phyloP scores from a whole-genome alignment of 1,284 basidiomycete species.

The Irpex sp. region DNA sequence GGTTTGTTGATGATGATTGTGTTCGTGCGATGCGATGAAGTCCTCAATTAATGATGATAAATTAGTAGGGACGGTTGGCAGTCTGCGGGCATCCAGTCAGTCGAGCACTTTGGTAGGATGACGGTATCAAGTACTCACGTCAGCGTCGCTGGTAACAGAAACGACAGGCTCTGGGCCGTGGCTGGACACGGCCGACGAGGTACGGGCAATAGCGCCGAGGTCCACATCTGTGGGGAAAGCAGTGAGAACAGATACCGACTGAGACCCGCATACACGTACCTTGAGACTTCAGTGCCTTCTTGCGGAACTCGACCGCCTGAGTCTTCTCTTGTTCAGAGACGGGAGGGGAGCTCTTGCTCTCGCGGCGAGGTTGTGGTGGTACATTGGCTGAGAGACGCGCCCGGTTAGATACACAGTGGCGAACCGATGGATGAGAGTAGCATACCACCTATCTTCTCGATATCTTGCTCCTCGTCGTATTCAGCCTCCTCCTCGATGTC shows the following conservation, averaged over 20 bases:
- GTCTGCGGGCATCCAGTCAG: not conserved
- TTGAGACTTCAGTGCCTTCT: slow-evolving; percentile 58
- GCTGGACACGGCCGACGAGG: slow-evolving; percentile 68
- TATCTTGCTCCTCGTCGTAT: slow-evolving; percentile 41
- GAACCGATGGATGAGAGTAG: not conserved
- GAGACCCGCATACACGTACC: slow-evolving; percentile 31
- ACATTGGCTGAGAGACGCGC: slow-evolving; percentile 3
- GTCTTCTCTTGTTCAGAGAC: slow-evolving; percentile 64
- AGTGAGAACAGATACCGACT: slow-evolving; percentile 5
- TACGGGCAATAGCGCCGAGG: slow-evolving; percentile 76
- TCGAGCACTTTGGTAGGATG: not conserved
- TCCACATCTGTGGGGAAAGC: slow-evolving; percentile 46
- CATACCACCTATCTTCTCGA: slow-evolving; percentile 30
- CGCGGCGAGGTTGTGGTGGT: slow-evolving; percentile 7
- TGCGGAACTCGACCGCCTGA: slow-evolving; percentile 61
- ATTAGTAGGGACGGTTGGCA: not conserved
- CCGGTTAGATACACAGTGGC: slow-evolving; percentile 1
- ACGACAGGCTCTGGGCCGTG: slow-evolving; percentile 46
- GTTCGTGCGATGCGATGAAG: not conserved
- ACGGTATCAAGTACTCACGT: slow-evolving; percentile 24
- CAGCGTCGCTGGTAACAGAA: slow-evolving; percentile 34
- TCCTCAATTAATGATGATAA: not conserved
- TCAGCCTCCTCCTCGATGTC: slow-evolving; percentile 52
- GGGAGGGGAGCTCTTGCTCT: slow-evolving; percentile 26
- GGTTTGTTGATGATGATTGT: not conserved